These are phyloP conservation scores for Phytophthora megakarya DNA, from an alignment of 352 stramenopile species.

Conservation along the genomic window DNA sequence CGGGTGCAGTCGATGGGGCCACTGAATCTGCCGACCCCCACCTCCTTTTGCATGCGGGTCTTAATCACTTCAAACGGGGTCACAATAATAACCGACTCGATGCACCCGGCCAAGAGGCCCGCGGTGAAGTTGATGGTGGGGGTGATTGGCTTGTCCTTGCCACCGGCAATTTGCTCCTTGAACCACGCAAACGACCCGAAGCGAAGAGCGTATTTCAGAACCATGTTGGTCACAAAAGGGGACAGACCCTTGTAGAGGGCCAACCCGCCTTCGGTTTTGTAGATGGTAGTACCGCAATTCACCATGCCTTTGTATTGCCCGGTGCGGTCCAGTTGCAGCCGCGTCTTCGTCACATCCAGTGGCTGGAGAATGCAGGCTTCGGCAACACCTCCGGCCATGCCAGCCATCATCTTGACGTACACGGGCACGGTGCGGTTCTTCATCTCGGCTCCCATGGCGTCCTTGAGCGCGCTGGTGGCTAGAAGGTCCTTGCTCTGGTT, in stretches of 20 bases:
- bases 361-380: slow-evolving; percentile 85
- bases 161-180: slow-evolving; percentile 80
- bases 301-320: slow-evolving; percentile 89
- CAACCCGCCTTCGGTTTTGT: slow-evolving; percentile 67
- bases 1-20: slow-evolving; percentile 92
- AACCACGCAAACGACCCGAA: slow-evolving; percentile 90
- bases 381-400: slow-evolving; percentile 86
- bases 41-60: slow-evolving; percentile 96
- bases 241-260: slow-evolving; percentile 88
- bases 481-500: slow-evolving; percentile 40
- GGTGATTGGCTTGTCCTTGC: slow-evolving; percentile 73
- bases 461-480: slow-evolving; percentile 77
- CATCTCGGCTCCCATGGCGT: slow-evolving; percentile 71
- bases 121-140: slow-evolving; percentile 85
- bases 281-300: slow-evolving; percentile 81
- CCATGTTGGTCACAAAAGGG: slow-evolving; percentile 89
- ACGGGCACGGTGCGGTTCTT: slow-evolving; percentile 73
- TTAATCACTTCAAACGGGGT: slow-evolving; percentile 99
- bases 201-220: slow-evolving; percentile 89
- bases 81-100: slow-evolving; percentile 97
- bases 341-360: slow-evolving; percentile 88
- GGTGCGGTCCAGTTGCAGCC: slow-evolving; percentile 75
- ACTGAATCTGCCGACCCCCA: slow-evolving; percentile 89
- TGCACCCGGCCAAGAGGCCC: slow-evolving; percentile 92
- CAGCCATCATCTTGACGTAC: slow-evolving; percentile 86